Evolutionary conservation across 352 stramenopile species (phyloP), one percentile per base, ranked within the genome.

Genomic region (Phytophthora gonapodyides): DNA sequence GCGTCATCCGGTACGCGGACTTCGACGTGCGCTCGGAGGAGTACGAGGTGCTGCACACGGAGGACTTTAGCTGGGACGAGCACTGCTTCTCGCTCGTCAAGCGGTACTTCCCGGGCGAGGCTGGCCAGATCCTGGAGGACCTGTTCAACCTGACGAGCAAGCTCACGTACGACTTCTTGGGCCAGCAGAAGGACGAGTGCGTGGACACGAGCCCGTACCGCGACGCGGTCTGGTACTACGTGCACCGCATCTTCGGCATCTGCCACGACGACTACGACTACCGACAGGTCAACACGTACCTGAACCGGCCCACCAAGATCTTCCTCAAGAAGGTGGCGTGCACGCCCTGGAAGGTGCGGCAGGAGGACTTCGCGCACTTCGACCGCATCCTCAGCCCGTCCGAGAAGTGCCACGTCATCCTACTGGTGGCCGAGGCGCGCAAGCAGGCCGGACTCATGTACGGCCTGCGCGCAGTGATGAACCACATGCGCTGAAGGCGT

Each of bases 251-350:
- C 64, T 93, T 94, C 34, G 87, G 87, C 37, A 96, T 96, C 65
- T 94, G 84, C 64, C 83, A 95, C 67, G 87, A 95, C 44, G 87
- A 94, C 67, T 95, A 95, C 56, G 84, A 95, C 67, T 95, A 95
- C 64, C 71, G 78, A 35, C 84, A 91, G 57, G 82, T 95, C 19
- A 94, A 94, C 58, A 75, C 78, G 50, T 93, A 82, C 44, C 51
- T 95, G 44, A 93, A 93, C 64, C 82, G 83, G 2, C 84, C 87
- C 40, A 94, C 84, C 21, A 95, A 95, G 71, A 87, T 91, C 17
- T 95, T 94, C 51, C 73, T 95, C 34, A 93, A 93, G 50, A 95
- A 94, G 49, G 85, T 93, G 34, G 84, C 84, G 12, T 95, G 87
- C 51, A 93, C 82, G 42, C 87, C 87, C 15, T 94, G 84, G 84